Evolutionary conservation across 805 yeast genomes (phyloP).

Genomic region (Cyberlindnera mycetangii): DNA sequence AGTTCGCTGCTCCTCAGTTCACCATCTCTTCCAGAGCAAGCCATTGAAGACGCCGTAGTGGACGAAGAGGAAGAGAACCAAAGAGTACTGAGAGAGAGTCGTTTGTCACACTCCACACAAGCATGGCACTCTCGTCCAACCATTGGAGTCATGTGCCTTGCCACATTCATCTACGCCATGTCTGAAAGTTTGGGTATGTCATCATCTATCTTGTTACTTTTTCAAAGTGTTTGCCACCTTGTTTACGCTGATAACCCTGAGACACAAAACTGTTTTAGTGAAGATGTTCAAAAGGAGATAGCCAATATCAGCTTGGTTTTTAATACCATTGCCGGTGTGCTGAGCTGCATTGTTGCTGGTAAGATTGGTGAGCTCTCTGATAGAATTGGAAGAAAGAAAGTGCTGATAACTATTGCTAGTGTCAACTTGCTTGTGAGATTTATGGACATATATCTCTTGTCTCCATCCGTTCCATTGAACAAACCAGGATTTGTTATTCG

Average conservation of each 20-base stretch:
- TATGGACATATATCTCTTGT: constrained; percentile 27
- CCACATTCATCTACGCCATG: constrained; percentile 42
- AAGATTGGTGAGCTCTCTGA: constrained; percentile 65
- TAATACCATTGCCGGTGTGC: constrained; percentile 39
- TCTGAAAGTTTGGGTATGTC: constrained; percentile 39
- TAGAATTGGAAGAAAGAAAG: constrained; percentile 55
- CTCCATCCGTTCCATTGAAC: constrained; percentile 36
- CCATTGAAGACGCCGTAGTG: constrained; percentile 20
- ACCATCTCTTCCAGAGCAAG: constrained; percentile 28
- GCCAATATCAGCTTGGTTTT: constrained; percentile 49
- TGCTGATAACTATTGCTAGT: constrained; percentile 36
- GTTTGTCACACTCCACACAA: constrained; percentile 39
- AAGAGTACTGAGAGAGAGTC: constrained; percentile 48
- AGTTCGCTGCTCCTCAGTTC: background rate
- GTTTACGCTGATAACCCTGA: constrained; percentile 25
- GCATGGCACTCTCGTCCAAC: constrained; percentile 61
- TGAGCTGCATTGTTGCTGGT: constrained; percentile 53
- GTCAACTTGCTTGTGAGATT: constrained; percentile 26
- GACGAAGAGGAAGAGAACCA: constrained; percentile 40
- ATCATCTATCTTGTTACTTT: constrained; percentile 35
- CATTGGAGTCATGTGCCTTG: constrained; percentile 43
- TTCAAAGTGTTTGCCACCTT: constrained; percentile 28
- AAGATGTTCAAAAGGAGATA: constrained; percentile 40
- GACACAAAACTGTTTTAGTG: constrained; percentile 33
- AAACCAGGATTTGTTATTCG: constrained; percentile 40